phyloP scores from a whole-genome alignment of 495 filamentous ascomycete genomes.

The Aspergillus incahuasiensis region DNA sequence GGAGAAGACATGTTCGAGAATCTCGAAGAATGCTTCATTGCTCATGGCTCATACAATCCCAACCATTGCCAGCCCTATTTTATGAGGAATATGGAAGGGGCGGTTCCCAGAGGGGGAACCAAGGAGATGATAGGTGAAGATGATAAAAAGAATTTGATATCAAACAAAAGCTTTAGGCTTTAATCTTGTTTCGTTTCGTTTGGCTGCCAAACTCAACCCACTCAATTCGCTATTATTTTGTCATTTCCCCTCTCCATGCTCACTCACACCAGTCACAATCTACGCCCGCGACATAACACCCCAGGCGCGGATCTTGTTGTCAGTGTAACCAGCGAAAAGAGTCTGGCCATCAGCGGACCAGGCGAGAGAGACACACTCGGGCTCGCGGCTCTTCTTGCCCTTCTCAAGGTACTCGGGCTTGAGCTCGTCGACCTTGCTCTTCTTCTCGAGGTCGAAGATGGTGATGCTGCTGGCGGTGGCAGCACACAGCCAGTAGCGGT shows the following conservation, averaged over 20 bases:
- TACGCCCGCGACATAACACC: constrained; percentile 79
- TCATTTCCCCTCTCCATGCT: constrained; percentile 15
- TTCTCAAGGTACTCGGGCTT: constrained; percentile 96
- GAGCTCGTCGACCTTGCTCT: constrained; percentile 99
- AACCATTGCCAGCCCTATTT: constrained; percentile 41
- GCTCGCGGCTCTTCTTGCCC: constrained; percentile 98
- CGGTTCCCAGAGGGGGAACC: not conserved
- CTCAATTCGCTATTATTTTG: constrained; percentile 34
- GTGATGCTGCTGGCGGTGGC: constrained; percentile 95
- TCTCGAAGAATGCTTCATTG: constrained; percentile 39
- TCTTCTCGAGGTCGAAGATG: constrained; percentile 99
- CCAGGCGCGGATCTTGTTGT: constrained; percentile 99
- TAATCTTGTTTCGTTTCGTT: constrained; percentile 12
- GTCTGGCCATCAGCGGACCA: constrained; percentile 99
- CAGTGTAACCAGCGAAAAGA: constrained; percentile 98
- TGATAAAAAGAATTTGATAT: constrained; percentile 18
- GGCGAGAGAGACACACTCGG: constrained; percentile 94
- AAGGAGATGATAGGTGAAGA: constrained; percentile 7
- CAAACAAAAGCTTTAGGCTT: constrained; percentile 13
- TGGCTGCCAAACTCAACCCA: constrained; percentile 17
- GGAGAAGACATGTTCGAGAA: constrained; percentile 35
- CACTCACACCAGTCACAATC: constrained; percentile 19
- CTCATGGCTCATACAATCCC: constrained; percentile 50
- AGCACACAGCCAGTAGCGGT: constrained; percentile 99
- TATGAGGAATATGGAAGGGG: not conserved